Conservation (phyloP, 73 alveolate species). For the Paramecium pentaurelia region DNA sequence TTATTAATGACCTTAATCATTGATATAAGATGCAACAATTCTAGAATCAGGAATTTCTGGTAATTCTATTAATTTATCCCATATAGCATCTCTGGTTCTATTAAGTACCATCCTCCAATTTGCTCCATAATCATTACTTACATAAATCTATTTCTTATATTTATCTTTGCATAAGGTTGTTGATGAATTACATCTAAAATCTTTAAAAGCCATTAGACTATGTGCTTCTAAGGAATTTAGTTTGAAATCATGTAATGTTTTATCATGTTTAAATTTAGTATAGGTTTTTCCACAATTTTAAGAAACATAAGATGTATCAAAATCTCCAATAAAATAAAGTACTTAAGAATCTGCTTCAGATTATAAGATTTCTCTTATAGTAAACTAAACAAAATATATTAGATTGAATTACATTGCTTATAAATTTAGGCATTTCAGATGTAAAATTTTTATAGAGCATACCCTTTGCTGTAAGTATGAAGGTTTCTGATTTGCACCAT, state of each 20-base stretch:
- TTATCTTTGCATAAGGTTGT: constrained; percentile 11
- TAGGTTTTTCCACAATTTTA: constrained; percentile 55
- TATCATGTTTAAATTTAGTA: constrained; percentile 17
- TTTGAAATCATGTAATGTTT: constrained; percentile 35
- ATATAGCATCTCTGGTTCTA: constrained; percentile 39
- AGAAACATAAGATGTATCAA: constrained; percentile 6
- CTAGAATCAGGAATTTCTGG: constrained; percentile 38
- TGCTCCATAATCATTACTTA: constrained; percentile 36
- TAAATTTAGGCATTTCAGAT: neutral
- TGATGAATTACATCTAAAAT: neutral
- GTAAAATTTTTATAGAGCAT: constrained; percentile 2
- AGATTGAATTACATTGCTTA: neutral
- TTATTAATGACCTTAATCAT: neutral
- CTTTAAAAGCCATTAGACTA: constrained; percentile 3
- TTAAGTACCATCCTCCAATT: neutral
- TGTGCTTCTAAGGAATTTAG: neutral
- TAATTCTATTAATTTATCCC: constrained; percentile 32
- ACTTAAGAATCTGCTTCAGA: constrained; percentile 52
- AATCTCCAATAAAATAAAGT: constrained; percentile 41
- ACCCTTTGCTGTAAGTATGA: neutral
- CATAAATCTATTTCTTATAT: constrained; percentile 8
- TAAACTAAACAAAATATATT: neutral
- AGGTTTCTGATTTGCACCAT: constrained; percentile 13
- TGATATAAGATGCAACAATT: constrained; percentile 1
- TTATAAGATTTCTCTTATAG: constrained; percentile 30